Percentiles rank a stretch among this genome's conserved stretches.
Conservation (phyloP, 75 land plant genomes). For the Selaginella moellendorffii region DNA sequence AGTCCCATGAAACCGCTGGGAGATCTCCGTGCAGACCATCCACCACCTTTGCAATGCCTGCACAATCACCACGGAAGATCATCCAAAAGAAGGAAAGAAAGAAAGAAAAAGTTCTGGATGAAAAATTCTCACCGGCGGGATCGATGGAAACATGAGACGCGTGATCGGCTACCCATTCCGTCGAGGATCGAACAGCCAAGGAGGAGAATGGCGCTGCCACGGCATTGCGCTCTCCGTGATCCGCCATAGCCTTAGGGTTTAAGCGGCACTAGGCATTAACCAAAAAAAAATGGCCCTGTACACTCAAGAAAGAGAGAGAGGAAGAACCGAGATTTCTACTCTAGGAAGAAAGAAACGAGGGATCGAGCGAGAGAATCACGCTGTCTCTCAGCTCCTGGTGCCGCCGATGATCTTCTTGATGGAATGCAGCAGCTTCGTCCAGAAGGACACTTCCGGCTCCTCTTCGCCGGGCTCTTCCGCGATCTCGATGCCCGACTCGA, state of each 20-base stretch:
- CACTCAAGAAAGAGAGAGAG: not conserved
- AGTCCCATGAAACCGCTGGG: constrained; percentile 81
- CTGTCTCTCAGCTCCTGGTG: not conserved
- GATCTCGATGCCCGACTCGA: not conserved
- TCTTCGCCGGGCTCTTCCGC: not conserved
- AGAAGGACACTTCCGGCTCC: not conserved
- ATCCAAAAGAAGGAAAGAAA: not conserved
- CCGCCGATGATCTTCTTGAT: not conserved
- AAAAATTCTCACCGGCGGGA: constrained; percentile 30
- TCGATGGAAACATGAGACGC: constrained; percentile 63
- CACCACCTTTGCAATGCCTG: constrained; percentile 78
- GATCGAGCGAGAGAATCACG: not conserved
- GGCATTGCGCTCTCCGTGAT: not conserved
- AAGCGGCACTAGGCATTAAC: not conserved
- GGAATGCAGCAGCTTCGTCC: not conserved
- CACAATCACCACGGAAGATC: constrained; percentile 7
- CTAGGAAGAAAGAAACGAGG: not conserved
- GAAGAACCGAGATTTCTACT: too few relatives aligned
- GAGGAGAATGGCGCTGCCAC: constrained; percentile 1
- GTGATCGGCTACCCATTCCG: constrained; percentile 52
- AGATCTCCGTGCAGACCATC: constrained; percentile 39
- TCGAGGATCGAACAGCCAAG: constrained; percentile 14
- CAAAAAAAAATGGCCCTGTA: not conserved
- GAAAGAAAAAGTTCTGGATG: constrained; percentile 1
- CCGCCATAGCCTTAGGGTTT: not conserved